Conservation (phyloP, 83 land plant genomes). For the Picea engelmannii region DNA sequence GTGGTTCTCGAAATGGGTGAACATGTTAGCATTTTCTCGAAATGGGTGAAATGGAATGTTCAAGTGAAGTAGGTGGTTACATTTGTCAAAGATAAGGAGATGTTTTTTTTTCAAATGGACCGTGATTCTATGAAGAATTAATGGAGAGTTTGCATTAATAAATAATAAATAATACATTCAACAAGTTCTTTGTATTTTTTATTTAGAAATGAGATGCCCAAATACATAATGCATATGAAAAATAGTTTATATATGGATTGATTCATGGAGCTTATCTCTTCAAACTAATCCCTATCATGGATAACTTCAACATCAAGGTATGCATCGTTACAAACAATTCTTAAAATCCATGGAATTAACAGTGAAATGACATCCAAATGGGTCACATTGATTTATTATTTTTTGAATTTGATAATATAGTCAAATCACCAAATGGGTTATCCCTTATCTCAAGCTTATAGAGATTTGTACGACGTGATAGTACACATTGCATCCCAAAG, state of each 20-base stretch:
- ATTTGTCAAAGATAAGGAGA: too few species aligned
- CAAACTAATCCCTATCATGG: slow-evolving; percentile 33
- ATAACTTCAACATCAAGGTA: slow-evolving; percentile 57
- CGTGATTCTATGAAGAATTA: too few species aligned
- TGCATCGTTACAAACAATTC: slow-evolving; percentile 47
- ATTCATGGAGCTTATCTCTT: slow-evolving; percentile 11
- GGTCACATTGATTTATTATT: slow-evolving; percentile 74
- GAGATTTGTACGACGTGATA: slow-evolving; percentile 59
- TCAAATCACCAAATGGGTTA: slow-evolving; percentile 50
- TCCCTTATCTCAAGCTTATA: slow-evolving; percentile 68
- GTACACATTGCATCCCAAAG: slow-evolving; percentile 52
- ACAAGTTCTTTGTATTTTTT: too few species aligned
- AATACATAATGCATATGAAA: too few species aligned
- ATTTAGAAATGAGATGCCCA: neutral
- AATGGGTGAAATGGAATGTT: too few species aligned
- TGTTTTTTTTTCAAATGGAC: too few species aligned
- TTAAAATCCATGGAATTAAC: slow-evolving; percentile 41
- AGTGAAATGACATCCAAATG: slow-evolving; percentile 80
- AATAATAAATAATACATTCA: too few species aligned
- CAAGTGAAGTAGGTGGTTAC: too few species aligned
- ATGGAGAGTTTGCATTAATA: too few species aligned
- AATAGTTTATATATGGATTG: neutral
- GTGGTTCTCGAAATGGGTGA: too few species aligned
- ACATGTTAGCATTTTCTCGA: too few species aligned
- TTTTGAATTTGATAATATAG: slow-evolving; percentile 26